Evolutionary conservation across 1,139 yeast genomes (phyloP).

Genomic region (Geotrichum candidum): DNA sequence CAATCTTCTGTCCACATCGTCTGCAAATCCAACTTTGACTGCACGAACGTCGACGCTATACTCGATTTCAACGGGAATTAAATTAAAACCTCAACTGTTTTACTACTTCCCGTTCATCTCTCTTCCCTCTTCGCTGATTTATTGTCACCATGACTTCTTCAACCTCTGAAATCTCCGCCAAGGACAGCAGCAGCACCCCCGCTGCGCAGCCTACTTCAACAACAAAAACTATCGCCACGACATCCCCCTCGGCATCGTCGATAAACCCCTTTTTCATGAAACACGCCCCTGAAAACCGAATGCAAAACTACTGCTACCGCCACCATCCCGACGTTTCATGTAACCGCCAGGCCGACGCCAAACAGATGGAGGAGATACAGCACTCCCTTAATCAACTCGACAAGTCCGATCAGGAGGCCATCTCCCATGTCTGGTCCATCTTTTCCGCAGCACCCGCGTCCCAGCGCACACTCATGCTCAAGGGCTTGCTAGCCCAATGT

Average conservation of each 20-base stretch:
- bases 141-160: too few relatives aligned
- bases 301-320: conserved; percentile 61
- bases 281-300: conserved; percentile 2
- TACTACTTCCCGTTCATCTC: not conserved
- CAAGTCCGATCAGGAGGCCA: conserved; percentile 60
- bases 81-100: not conserved
- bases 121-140: not conserved
- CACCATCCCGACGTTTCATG: conserved; percentile 83
- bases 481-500: conserved; percentile 81
- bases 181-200: too few relatives aligned
- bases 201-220: too few relatives aligned
- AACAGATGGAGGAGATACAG: conserved; percentile 54
- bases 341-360: conserved; percentile 64
- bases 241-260: not conserved
- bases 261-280: not conserved
- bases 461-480: conserved; percentile 68
- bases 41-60: not conserved
- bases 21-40: not conserved
- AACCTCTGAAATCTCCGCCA: not conserved
- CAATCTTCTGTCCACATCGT: not conserved
- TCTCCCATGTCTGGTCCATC: conserved; percentile 71
- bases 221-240: not conserved
- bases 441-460: conserved; percentile 65
- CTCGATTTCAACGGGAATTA: not conserved
- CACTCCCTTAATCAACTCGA: conserved; percentile 44